Conservation (phyloP, 257 asterid species). For the Jacaranda copaia region DNA sequence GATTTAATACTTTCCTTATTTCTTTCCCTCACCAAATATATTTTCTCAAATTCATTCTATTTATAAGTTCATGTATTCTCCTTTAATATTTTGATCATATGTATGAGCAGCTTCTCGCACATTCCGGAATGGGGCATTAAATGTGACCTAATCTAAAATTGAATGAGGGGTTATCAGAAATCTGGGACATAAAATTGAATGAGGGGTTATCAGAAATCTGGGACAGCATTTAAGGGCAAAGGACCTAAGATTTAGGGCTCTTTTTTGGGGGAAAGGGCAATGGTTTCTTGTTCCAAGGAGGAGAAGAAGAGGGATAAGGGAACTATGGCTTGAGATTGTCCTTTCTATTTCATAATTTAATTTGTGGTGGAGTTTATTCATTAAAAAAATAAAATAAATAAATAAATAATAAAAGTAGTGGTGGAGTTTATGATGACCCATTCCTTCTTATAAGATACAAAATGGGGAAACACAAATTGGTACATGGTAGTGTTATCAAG, state of each 20-base stretch:
- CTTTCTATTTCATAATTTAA: constrained; percentile 26
- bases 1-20: too few species aligned
- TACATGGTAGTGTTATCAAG: neutral
- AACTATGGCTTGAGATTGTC: constrained; percentile 8
- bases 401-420: too few species aligned
- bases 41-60: too few species aligned
- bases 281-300: constrained; percentile 50
- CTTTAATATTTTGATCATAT: too few species aligned
- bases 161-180: constrained; percentile 38
- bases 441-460: constrained; percentile 26
- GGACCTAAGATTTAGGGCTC: constrained; percentile 31
- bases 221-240: constrained; percentile 36
- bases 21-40: too few species aligned
- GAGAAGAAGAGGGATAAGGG: neutral
- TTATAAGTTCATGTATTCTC: too few species aligned
- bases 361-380: too few species aligned
- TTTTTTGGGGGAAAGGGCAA: constrained; percentile 49
- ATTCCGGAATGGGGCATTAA: constrained; percentile 22
- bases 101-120: too few species aligned
- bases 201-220: constrained; percentile 40
- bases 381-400: too few species aligned
- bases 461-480: neutral
- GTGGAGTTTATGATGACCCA: constrained; percentile 56
- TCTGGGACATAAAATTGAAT: constrained; percentile 44
- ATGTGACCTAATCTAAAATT: constrained; percentile 37